Evolutionary conservation across 192 early-diverging fungal genomes (phyloP).

Genomic region (Coemansia sp.): DNA sequence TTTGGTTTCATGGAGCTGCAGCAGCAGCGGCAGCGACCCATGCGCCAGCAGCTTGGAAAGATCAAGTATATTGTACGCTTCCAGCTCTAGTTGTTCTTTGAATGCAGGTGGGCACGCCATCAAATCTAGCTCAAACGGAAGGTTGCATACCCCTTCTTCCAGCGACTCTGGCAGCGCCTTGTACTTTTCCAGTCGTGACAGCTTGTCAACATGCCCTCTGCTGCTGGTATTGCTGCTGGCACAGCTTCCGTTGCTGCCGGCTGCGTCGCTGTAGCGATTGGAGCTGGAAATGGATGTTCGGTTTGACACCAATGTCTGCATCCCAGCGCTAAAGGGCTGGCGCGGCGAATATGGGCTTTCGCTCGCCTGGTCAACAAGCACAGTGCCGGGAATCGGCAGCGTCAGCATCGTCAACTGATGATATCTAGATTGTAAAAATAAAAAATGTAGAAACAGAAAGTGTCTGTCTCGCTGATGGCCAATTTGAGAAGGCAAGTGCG

Average conservation of each 20-base stretch:
- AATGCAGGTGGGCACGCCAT: slow-evolving; percentile 48
- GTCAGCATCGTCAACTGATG: slow-evolving; percentile 20
- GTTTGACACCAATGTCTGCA: slow-evolving; percentile 15
- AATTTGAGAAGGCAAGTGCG: slow-evolving; percentile 2
- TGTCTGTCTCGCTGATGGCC: background rate
- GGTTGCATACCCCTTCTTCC: slow-evolving; percentile 39
- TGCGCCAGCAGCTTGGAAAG: slow-evolving; percentile 41
- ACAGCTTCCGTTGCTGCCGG: slow-evolving; percentile 8
- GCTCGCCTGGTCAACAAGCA: background rate
- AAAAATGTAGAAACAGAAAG: background rate
- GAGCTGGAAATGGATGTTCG: slow-evolving; percentile 34
- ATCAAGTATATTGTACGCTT: slow-evolving; percentile 43
- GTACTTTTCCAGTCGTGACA: slow-evolving; percentile 49
- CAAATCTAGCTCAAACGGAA: slow-evolving; percentile 46
- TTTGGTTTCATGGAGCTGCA: slow-evolving; percentile 51
- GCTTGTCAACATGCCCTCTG: slow-evolving; percentile 38
- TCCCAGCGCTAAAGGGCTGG: background rate
- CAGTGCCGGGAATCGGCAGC: slow-evolving; percentile 12
- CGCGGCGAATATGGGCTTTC: background rate
- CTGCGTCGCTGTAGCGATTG: slow-evolving; percentile 6
- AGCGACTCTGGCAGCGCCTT: slow-evolving; percentile 46
- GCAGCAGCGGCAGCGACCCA: slow-evolving; percentile 42
- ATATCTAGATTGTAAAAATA: background rate
- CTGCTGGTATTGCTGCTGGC: slow-evolving; percentile 12
- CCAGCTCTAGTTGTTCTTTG: slow-evolving; percentile 46